phyloP scores from a whole-genome alignment of 345 rosid genomes.

The Bruguiera parviflora region DNA sequence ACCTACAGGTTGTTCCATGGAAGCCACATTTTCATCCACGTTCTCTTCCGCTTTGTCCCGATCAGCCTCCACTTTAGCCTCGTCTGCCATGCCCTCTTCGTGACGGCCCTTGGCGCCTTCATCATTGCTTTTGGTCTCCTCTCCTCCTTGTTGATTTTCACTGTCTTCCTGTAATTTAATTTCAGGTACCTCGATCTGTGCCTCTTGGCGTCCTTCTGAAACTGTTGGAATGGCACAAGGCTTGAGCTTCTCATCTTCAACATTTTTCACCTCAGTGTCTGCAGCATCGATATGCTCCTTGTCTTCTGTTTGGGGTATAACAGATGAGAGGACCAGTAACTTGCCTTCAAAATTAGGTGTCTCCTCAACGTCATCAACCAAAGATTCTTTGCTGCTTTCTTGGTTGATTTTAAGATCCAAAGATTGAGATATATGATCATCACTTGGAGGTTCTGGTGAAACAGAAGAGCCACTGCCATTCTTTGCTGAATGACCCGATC shows the following conservation, averaged over 20 bases:
- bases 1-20: neutral
- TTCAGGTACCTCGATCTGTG: neutral
- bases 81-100: conserved; percentile 21
- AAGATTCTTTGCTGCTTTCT: conserved; percentile 19
- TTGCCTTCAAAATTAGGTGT: conserved; percentile 26
- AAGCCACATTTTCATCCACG: neutral
- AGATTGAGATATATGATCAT: conserved; percentile 12
- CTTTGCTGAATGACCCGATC: conserved; percentile 4
- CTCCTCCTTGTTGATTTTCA: conserved; percentile 7
- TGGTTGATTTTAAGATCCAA: conserved; percentile 23
- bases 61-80: conserved; percentile 22
- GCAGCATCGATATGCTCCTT: conserved; percentile 22
- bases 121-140: neutral
- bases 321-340: conserved; percentile 9
- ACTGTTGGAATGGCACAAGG: conserved; percentile 12
- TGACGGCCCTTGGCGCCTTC: conserved; percentile 1
- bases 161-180: conserved; percentile 4
- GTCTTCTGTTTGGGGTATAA: conserved; percentile 16
- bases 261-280: conserved; percentile 13
- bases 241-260: conserved; percentile 28
- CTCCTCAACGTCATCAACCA: conserved; percentile 34
- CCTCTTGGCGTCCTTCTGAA: conserved; percentile 15
- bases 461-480: conserved; percentile 11
- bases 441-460: conserved; percentile 14
- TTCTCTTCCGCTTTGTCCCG: neutral